These are phyloP conservation scores for Curvularia spicifera DNA, from an alignment of 2,329 filamentous ascomycete species.

Conservation along the genomic window DNA sequence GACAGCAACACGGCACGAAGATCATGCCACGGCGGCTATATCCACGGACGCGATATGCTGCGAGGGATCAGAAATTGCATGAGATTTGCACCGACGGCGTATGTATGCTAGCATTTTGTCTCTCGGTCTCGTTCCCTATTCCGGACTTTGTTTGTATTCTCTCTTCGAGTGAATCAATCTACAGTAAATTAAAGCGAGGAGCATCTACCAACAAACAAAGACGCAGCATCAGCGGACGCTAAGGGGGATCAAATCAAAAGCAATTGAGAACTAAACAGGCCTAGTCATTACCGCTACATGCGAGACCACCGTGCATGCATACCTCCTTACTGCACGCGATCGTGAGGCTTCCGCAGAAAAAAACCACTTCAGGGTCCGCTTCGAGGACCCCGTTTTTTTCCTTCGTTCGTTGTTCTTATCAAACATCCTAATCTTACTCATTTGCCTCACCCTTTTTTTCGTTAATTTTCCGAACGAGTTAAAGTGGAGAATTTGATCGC, in stretches of 20 bases:
- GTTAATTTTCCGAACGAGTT: neutral
- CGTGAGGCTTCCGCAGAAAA: neutral
- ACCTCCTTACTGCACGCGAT: neutral
- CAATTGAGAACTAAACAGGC: neutral
- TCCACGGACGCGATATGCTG: neutral
- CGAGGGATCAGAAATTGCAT: neutral
- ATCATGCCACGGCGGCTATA: neutral
- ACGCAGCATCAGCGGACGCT: neutral
- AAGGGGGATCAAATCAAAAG: neutral
- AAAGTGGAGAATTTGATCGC: neutral
- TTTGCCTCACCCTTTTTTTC: neutral
- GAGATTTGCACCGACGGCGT: neutral
- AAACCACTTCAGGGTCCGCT: slow-evolving; percentile 2
- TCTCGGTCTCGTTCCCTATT: neutral
- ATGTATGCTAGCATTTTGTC: neutral
- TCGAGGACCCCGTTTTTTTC: neutral
- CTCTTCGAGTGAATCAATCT: neutral
- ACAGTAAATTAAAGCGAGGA: neutral
- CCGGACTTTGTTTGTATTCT: neutral
- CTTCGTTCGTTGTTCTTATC: neutral
- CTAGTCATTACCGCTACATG: neutral
- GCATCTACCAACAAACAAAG: neutral
- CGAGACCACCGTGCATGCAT: neutral
- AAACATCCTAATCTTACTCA: neutral
- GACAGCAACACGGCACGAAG: neutral